Evolutionary conservation across 257 asterid species (phyloP).

Genomic region (Eustoma russellianum): DNA sequence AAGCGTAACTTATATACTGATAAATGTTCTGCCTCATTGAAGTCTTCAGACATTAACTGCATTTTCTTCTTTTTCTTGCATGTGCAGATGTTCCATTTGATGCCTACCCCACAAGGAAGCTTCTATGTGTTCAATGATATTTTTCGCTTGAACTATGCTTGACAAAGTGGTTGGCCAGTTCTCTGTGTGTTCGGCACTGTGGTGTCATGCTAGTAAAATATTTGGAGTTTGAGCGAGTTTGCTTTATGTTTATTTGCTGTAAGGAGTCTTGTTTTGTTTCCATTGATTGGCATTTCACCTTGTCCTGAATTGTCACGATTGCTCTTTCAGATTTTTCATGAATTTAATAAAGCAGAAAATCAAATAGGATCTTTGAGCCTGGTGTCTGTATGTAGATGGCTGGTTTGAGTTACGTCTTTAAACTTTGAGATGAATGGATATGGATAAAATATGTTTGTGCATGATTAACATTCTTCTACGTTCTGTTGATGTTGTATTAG

Average conservation of each 20-base stretch:
- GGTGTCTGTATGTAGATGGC: not conserved
- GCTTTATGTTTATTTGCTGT: not conserved
- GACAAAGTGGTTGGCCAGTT: conserved; percentile 13
- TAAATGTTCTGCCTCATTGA: no score
- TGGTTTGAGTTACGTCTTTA: not conserved
- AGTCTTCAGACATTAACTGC: no score
- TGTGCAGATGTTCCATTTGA: conserved; percentile 83
- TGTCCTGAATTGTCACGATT: conserved; percentile 1
- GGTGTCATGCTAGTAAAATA: not conserved
- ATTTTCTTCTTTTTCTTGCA: not conserved
- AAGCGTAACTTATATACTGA: no score
- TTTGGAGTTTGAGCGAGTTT: not conserved
- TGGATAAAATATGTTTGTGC: no score
- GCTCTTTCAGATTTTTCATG: not conserved
- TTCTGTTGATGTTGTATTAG: no score
- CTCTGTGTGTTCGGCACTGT: conserved; percentile 7
- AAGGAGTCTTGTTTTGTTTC: not conserved
- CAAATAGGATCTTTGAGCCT: not conserved
- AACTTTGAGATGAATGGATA: not conserved
- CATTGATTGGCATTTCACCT: not conserved
- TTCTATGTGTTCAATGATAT: conserved; percentile 79
- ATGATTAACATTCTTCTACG: no score
- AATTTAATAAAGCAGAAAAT: not conserved
- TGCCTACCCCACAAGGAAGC: conserved; percentile 84
- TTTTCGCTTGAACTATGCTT: conserved; percentile 86